A percentile compares a stretch with the other conserved stretches of the same genome.
phyloP scores from a whole-genome alignment of 1,284 basidiomycete species.

The Leccinum huronense region DNA sequence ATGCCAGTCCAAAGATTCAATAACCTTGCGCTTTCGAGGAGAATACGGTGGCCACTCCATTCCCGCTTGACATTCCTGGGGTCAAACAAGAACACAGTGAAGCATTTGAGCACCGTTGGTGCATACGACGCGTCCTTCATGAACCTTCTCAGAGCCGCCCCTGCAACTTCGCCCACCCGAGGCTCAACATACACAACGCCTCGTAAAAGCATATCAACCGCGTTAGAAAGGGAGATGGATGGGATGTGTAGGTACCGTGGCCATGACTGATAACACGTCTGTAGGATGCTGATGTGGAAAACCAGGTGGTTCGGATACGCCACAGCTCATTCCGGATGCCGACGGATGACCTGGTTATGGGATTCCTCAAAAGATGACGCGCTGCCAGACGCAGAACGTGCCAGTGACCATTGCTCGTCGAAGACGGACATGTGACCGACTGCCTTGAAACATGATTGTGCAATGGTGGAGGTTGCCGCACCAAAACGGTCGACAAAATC shows the following conservation, averaged over 20 bases:
- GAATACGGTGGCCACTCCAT: conserved; percentile 57
- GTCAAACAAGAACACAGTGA: conserved; percentile 77
- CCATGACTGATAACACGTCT: conserved; percentile 82
- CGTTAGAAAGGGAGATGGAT: conserved; percentile 53
- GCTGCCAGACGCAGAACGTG: conserved; percentile 39
- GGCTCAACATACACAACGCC: conserved; percentile 86
- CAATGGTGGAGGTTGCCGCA: conserved; percentile 61
- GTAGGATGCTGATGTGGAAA: conserved; percentile 72
- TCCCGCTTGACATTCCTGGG: conserved; percentile 69
- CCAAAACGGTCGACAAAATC: conserved; percentile 75
- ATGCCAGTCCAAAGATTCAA: conserved; percentile 75
- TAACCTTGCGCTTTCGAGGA: conserved; percentile 64
- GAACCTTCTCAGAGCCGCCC: conserved; percentile 70
- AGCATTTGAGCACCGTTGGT: conserved; percentile 64
- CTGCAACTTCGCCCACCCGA: conserved; percentile 66
- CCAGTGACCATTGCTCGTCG: conserved; percentile 75
- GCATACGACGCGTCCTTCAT: conserved; percentile 62
- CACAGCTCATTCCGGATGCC: conserved; percentile 68
- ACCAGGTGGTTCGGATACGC: conserved; percentile 67
- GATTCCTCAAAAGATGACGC: conserved; percentile 69
- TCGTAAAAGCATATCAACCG: conserved; percentile 78
- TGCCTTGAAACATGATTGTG: conserved; percentile 61
- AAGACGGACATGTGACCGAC: conserved; percentile 81
- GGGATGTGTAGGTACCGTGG: conserved; percentile 71
- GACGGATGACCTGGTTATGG: conserved; percentile 60